Evolutionary conservation across 495 filamentous ascomycete genomes (phyloP), one percentile per base, ranked within the genome.

Genomic region (Coniosporium apollinis): DNA sequence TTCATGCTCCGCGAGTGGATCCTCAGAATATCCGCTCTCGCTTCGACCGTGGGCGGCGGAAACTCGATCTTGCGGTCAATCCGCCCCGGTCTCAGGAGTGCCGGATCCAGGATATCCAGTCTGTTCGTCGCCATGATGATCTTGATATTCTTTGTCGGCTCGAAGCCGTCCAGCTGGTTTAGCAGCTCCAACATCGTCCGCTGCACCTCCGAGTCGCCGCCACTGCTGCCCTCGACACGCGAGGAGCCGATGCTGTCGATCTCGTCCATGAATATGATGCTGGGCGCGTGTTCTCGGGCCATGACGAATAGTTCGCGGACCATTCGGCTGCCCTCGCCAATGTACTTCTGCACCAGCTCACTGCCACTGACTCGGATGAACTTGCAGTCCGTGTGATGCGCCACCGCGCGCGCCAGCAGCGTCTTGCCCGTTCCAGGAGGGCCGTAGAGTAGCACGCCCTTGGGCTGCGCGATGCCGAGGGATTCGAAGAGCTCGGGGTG

Each of bases 241-340:
- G 84, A 92, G 5, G 84, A 93, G 21, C 91, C 89, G 61, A 99
- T 99, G 40, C 82, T 91, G 59, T 99, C 89, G 61, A 99, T 96
- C 57, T 99, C 89, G 61, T 99, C 89, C 87, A 99, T 99, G 66
- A 99, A 99, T 59, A 99, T 99, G 55, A 99, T 99, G 50, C 82
- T 91, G n/a, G 89, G 89, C 0, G 89, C 91, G 51, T 99, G 91
- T 58, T 99, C 89, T 52, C 89, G 70, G 13, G 89, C 89, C 89
- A 99, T 99, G 50, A 96, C 82, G 62, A 99, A 99, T 13, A 99
- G 65, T 61, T 99, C 89, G 36, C 89, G 82, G 36, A 99, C 89
- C 89, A 99, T 99, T 36, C 89, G 79, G 50, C 79, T 86, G 48
- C 89, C 89, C 58, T 99, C 89, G 44, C 91, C 89, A 39, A 99